These are phyloP conservation scores for Cyclostephanos tholiformis DNA, from an alignment of 108 stramenopile species.

Conservation along the genomic window DNA sequence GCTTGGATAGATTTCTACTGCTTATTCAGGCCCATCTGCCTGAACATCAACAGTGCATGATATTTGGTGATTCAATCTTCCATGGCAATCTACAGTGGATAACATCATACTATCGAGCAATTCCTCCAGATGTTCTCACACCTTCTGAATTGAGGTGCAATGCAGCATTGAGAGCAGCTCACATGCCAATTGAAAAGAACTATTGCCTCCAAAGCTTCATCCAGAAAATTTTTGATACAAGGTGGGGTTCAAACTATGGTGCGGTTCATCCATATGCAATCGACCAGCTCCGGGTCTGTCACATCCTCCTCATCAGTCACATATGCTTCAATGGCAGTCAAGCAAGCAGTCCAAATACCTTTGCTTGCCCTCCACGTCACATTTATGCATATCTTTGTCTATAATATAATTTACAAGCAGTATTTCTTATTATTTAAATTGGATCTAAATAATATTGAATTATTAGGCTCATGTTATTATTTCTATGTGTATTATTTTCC, in stretches of 20 bases:
- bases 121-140: not conserved
- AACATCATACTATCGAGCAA: not conserved
- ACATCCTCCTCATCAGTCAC: too few species aligned
- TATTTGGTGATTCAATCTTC: slow-evolving; percentile 1
- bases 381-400: too few species aligned
- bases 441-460: too few species aligned
- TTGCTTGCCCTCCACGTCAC: too few species aligned
- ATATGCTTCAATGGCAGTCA: slow-evolving; percentile 16
- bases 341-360: too few species aligned
- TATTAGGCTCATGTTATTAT: too few species aligned
- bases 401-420: too few species aligned
- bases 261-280: slow-evolving; percentile 18
- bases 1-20: not conserved
- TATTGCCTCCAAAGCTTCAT: slow-evolving; percentile 7
- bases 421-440: too few species aligned
- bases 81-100: not conserved
- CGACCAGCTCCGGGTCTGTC: slow-evolving; percentile 24
- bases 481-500: too few species aligned
- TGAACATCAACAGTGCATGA: not conserved
- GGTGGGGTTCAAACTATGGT: not conserved
- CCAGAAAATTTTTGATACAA: not conserved
- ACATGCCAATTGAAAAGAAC: slow-evolving; percentile 16
- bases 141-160: not conserved
- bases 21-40: too few species aligned
- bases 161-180: not conserved